These are phyloP conservation scores for Dalbergia cochinchinensis DNA, from an alignment of 306 rosid genomes.

Conservation along the genomic window DNA sequence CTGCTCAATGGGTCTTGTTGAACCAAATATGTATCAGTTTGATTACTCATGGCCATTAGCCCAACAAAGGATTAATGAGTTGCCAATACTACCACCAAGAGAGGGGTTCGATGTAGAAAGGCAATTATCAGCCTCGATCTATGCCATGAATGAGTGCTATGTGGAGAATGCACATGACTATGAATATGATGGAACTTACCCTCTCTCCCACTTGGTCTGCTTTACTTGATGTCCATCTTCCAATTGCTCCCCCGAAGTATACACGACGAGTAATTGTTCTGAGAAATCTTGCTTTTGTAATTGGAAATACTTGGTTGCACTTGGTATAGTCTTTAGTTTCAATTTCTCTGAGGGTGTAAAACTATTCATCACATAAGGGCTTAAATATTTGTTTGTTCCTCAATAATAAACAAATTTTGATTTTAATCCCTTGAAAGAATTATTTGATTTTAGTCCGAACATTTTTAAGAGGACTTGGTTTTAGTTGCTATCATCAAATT, in stretches of 20 bases:
- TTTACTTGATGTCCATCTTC: conserved; percentile 35
- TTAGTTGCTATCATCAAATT: too few species aligned
- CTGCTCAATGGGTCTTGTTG: conserved; percentile 46
- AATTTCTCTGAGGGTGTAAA: background rate
- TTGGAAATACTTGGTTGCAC: conserved; percentile 16
- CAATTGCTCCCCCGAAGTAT: background rate
- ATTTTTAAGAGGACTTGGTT: too few species aligned
- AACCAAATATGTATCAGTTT: conserved; percentile 30
- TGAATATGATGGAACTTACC: conserved; percentile 39
- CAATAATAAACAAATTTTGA: too few species aligned
- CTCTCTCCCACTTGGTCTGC: conserved; percentile 44
- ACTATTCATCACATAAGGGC: background rate
- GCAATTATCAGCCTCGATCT: conserved; percentile 9
- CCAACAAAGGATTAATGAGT: conserved; percentile 35
- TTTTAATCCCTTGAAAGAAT: too few species aligned
- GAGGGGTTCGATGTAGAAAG: conserved; percentile 30
- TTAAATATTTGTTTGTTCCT: too few species aligned
- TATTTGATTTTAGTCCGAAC: too few species aligned
- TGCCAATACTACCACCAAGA: conserved; percentile 25
- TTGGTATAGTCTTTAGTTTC: background rate
- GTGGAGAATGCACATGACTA: conserved; percentile 31
- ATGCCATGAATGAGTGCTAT: conserved; percentile 37
- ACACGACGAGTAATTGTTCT: background rate
- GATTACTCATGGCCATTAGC: conserved; percentile 59
- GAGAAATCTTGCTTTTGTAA: conserved; percentile 18